Evolutionary conservation across 2,329 filamentous ascomycete genomes (phyloP).

Genomic region (Diaporthe sp.): DNA sequence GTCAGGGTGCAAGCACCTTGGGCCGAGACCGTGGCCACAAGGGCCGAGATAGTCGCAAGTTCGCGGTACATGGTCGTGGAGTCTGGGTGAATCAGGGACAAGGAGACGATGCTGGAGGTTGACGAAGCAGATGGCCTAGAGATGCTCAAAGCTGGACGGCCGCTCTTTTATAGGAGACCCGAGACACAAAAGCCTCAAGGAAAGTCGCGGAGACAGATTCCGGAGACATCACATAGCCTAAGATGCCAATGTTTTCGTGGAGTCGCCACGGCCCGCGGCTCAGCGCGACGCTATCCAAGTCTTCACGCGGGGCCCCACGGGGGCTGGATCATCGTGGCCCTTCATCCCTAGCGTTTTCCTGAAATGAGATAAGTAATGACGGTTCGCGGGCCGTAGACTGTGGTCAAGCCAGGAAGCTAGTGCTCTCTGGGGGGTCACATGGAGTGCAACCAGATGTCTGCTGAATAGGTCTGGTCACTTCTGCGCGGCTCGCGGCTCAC

Average conservation of each 20-base stretch:
- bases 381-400: slow-evolving; percentile 25
- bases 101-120: background rate
- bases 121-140: background rate
- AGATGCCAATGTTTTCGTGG: slow-evolving; percentile 1
- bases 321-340: slow-evolving; percentile 22
- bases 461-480: background rate
- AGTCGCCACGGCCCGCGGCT: slow-evolving; percentile 13
- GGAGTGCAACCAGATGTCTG: background rate
- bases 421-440: background rate
- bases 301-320: slow-evolving; percentile 21
- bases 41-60: slow-evolving; percentile 10
- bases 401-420: slow-evolving; percentile 11
- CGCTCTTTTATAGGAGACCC: slow-evolving; percentile 1
- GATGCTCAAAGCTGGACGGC: background rate
- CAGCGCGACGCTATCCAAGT: background rate
- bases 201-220: background rate
- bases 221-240: slow-evolving; percentile 21
- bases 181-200: background rate
- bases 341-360: background rate
- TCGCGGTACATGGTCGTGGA: slow-evolving; percentile 30
- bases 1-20: slow-evolving; percentile 63
- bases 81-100: background rate
- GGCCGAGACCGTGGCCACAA: slow-evolving; percentile 46
- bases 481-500: background rate
- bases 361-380: slow-evolving; percentile 2